Base-by-base conservation (phyloP, 495 filamentous ascomycete genomes). In the Pseudotulostoma volvatum region DNA sequence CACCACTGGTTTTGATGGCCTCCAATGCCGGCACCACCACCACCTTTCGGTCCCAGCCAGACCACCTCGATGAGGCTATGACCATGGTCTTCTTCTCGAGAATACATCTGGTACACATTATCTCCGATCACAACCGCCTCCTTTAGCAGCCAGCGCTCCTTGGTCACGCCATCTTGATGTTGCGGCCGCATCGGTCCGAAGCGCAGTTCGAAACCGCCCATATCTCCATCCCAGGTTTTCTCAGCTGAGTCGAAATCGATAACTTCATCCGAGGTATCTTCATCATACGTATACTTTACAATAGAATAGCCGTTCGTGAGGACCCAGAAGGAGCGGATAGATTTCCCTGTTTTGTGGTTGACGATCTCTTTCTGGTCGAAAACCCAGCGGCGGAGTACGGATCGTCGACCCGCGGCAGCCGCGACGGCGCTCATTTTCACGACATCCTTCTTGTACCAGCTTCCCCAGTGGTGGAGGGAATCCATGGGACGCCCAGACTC, bases 401-500 rank as follows among this genome's bases (percentile, higher is more conserved):
- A 74, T 38, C 73, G 73, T 23, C 70, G 70, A 13, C 74, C 75
- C 15, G 74, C 76, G 2, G 73, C 57, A 15, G 61, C 59, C 7
- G 67, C 48, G 8, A 73, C 66, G 17, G 62, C 59, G 33, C 68
- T 67, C 73, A 79, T 79, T 45, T 68, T 63, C 37, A 69, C 64
- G 3, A 78, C 57, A 20, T 74, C 65, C 53, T 65, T 66, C 40
- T 50, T 56, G 38, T 62, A 64, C 57, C 61, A 65, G 17, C 63
- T 68, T 52, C 75, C 77, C 73, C 73, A 78, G 54, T 80, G 74
- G 51, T 81, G 77, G 35, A 81, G 55, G 37, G 67, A 73, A 18
- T 77, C 51, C 1, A 71, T 67, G 44, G 55, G 57, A 37, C 61
- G 57, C 11, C 74, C 74, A 17, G 66, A 68, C 51, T 81, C 77